A percentile compares a stretch with the other conserved stretches of the same genome.
Evolutionary conservation across 495 filamentous ascomycete species (phyloP).

Genomic region (Penicillium crystallinum): DNA sequence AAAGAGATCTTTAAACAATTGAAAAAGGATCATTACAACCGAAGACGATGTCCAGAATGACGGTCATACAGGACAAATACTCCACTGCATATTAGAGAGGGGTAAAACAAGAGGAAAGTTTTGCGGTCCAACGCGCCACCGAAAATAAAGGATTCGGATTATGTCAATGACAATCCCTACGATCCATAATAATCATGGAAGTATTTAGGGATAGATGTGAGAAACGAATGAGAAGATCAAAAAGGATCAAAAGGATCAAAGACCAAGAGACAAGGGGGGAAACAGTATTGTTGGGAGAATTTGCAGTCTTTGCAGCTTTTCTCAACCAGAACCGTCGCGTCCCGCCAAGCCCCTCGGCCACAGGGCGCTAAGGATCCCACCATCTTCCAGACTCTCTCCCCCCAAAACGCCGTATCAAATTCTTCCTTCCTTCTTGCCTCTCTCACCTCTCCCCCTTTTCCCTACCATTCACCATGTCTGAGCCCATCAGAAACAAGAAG

Average conservation of each 20-base stretch:
- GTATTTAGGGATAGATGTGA: neutral
- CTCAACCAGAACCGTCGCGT: constrained; percentile 38
- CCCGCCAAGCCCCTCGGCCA: constrained; percentile 46
- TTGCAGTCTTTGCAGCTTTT: constrained; percentile 19
- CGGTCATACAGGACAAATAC: neutral
- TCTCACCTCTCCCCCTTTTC: constrained; percentile 13
- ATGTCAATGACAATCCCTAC: too few species aligned
- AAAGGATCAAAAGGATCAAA: neutral
- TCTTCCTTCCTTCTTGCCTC: constrained; percentile 30
- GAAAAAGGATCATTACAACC: neutral
- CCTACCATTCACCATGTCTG: constrained; percentile 60
- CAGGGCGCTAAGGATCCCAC: constrained; percentile 46
- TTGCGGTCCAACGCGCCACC: neutral
- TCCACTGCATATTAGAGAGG: neutral
- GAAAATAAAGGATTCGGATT: neutral
- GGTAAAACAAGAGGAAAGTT: neutral
- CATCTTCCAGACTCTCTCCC: constrained; percentile 39
- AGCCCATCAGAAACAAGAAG: constrained; percentile 88
- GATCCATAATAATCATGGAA: too few species aligned
- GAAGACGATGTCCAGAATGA: neutral
- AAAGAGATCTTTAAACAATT: neutral
- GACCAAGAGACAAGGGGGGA: neutral
- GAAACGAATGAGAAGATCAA: neutral
- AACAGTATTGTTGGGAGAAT: constrained; percentile 32
- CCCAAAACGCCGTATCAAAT: constrained; percentile 41